Evolutionary conservation across 108 stramenopile genomes (phyloP), one percentile per base, ranked within the genome.

Genomic region (Cyclotella sp.): DNA sequence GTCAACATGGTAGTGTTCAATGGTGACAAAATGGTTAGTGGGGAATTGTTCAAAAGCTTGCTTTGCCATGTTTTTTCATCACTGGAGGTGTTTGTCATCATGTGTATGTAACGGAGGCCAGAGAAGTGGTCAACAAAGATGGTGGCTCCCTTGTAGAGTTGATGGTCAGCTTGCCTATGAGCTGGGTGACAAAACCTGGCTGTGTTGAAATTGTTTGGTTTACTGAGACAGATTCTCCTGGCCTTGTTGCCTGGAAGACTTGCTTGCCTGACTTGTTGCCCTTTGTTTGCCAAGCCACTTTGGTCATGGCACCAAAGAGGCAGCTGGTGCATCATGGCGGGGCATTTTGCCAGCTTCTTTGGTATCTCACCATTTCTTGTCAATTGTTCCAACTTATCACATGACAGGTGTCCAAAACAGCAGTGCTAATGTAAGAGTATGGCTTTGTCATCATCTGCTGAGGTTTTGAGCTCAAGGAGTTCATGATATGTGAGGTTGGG

Each of bases 121-220:
- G n/a, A n/a, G n/a, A n/a, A 72, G 77, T 12, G 70, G 61, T 44
- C 19, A 63, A n/a, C n/a, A n/a, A n/a, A 12, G 60, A 6, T 22
- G 22, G 61, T 89, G 81, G 22, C 84, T 29, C 30, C 34, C 34
- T 34, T 6, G 34, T 34, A 34, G 4, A 2, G 2, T 34, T 70
- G 24, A 44, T 76, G 8, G 81, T 85, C 0, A 80, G 61, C 24
- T 30, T 27, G 12, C 86, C 83, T 21, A 78, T 70, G 16, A 85
- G 14, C 54, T 89, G 84, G 0, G 74, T 77, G 27, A 89, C 61
- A 29, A 85, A 71, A 0, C 88, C 88, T 7, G 79, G 83, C 7
- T 73, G 82, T 26, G 65, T 29, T 0, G 78, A 83, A 0, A 72
- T 64, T 58, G 84, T 28, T 61, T 83, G 77, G 60, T 89, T 84